Evolutionary conservation across 805 yeast species (phyloP), one percentile per base, ranked within the genome.

Genomic region (Starmerella tilneyi): DNA sequence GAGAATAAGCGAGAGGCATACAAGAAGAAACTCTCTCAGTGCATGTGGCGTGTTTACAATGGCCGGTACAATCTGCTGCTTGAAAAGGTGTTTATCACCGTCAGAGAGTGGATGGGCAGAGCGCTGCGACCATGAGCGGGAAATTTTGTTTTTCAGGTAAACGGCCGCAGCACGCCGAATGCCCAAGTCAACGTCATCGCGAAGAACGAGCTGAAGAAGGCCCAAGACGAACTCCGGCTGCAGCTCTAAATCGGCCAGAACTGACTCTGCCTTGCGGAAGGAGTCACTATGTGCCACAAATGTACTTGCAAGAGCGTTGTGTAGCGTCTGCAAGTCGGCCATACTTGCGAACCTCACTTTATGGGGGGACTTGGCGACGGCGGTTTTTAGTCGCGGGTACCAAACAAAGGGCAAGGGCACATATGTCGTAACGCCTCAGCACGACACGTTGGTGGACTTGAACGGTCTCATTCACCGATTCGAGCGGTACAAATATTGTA

Each of bases 241-340:
- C 23, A 59, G 56, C 40, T 79, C 75, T 7, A 79, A 76, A 55
- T 60, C 58, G 46, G 72, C 72, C 41, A 88, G 71, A 53, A 78
- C 76, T 1, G 58, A 46, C 63, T 89, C 96, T 0, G 95, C 92
- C 42, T 75, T 74, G 42, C 68, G 69, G 54, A 94, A 75, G 19
- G 71, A 63, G 57, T 81, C 78, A 0, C 84, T 77, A 53, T 76
- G 79, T 2, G 54, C 49, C 2, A 41, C 42, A 41, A 86, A 70
- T 1, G 96, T 84, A 9, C 84, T 85, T 21, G 79, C 74, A 58
- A 86, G 84, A 63, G 89, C 82, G 54, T 75, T 77, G 59, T 81
- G 78, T 32, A 86, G 69, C 6, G 73, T 69, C 43, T 71, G 65
- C 21, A 77, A 75, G 61, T 85, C 85, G 94, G 86, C 49, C 44